Evolutionary conservation across 306 rosid genomes (phyloP).

Genomic region (Sechiopsis laciniata): DNA sequence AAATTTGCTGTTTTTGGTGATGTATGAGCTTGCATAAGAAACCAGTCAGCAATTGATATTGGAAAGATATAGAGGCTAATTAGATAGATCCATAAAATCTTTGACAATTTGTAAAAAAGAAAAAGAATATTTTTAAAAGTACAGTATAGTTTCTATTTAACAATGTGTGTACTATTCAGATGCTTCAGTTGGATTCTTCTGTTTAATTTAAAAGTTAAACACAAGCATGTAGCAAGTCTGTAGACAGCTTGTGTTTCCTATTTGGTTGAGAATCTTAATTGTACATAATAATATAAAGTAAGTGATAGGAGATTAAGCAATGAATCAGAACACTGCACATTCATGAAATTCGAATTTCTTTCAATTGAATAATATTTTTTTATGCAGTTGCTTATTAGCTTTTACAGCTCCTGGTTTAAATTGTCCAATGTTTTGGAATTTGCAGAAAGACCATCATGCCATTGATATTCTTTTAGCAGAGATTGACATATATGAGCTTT

Average conservation of each 20-base stretch:
- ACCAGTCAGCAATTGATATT: not conserved
- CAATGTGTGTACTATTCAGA: not conserved
- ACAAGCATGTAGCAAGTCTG: not conserved
- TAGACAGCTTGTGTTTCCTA: not conserved
- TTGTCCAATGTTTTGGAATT: conserved; percentile 24
- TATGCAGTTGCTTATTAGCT: not conserved
- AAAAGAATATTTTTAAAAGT: not conserved
- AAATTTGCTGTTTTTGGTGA: conserved; percentile 55
- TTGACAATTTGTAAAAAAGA: not conserved
- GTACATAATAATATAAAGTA: not conserved
- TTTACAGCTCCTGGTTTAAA: not conserved
- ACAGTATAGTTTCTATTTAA: not conserved
- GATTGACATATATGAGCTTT: conserved; percentile 95
- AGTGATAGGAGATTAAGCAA: not conserved
- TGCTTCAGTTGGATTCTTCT: not conserved
- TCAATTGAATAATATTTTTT: conserved; percentile 16
- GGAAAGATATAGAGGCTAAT: not conserved
- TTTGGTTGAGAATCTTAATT: not conserved
- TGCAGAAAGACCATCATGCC: conserved; percentile 98
- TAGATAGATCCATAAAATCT: not conserved
- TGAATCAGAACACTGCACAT: not conserved
- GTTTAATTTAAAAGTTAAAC: not conserved
- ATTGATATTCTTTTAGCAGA: conserved; percentile 97
- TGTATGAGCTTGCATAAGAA: conserved; percentile 31
- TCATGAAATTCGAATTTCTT: not conserved